A percentile compares a stretch with the other conserved stretches of the same genome.
phyloP scores from a whole-genome alignment of 352 stramenopile species.

The Globisporangium apiculatum region DNA sequence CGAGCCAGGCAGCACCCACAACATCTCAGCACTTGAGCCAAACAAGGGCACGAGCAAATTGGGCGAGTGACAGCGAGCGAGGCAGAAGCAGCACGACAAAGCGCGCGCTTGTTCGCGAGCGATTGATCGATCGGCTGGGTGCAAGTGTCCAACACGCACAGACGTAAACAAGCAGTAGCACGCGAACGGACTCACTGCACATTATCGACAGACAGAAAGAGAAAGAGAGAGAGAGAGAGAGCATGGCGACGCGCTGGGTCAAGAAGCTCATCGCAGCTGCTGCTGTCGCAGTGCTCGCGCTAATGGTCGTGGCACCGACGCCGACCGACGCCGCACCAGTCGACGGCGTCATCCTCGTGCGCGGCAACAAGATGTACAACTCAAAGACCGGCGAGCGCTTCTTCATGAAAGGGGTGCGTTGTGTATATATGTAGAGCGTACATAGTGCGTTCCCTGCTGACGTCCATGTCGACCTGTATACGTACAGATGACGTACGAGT shows the following conservation, averaged over 20 bases:
- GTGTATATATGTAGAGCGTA: no score
- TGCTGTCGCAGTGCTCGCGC: constrained; percentile 6
- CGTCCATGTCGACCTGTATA: background rate
- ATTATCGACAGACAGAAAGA: no score
- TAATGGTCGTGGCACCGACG: background rate
- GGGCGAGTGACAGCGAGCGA: no score
- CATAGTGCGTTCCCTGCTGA: no score
- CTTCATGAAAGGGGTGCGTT: constrained; percentile 79
- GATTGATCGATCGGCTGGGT: no score
- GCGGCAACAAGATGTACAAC: constrained; percentile 87
- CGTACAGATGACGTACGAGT: constrained; percentile 78
- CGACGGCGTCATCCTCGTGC: constrained; percentile 60
- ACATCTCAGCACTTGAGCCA: no score
- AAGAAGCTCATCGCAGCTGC: background rate
- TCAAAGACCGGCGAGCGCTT: constrained; percentile 74
- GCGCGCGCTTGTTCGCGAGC: no score
- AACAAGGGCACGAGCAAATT: no score
- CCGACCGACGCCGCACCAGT: constrained; percentile 16
- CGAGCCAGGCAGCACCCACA: no score
- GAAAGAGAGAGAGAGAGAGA: constrained; percentile 1
- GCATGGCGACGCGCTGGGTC: constrained; percentile 4
- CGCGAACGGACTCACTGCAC: background rate
- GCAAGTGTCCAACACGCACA: no score
- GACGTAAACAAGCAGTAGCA: background rate
- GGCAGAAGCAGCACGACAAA: no score